These are phyloP conservation scores for Colletotrichum tanaceti DNA, from an alignment of 2,329 filamentous ascomycete genomes.

Conservation along the genomic window DNA sequence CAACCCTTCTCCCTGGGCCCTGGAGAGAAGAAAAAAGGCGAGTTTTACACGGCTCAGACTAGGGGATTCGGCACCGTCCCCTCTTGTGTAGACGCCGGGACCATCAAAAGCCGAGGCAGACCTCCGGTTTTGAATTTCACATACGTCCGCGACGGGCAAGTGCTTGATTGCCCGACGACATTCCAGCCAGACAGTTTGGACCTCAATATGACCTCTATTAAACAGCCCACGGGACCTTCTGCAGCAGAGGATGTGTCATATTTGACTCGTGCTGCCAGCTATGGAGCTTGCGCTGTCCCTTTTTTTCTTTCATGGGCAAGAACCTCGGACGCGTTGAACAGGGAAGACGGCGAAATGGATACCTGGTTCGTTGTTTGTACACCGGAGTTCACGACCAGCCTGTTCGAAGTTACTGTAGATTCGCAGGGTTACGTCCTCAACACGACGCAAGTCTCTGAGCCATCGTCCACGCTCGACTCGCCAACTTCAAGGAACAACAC, in stretches of 20 bases:
- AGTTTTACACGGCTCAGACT: conserved; percentile 41
- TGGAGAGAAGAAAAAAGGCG: neutral
- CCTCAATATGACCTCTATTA: neutral
- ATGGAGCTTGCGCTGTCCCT: neutral
- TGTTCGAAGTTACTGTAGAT: conserved; percentile 51
- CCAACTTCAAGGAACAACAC: conserved; percentile 34
- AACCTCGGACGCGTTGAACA: neutral
- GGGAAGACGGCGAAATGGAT: conserved; percentile 29
- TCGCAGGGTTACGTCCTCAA: conserved; percentile 43
- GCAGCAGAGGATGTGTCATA: neutral
- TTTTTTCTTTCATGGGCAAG: neutral
- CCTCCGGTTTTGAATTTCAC: conserved; percentile 15
- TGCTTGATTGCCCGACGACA: conserved; percentile 3
- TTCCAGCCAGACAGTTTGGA: neutral
- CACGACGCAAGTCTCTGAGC: conserved; percentile 34
- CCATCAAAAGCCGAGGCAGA: neutral
- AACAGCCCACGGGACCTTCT: neutral
- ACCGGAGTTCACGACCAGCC: conserved; percentile 47
- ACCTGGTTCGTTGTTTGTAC: conserved; percentile 44
- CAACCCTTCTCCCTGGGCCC: conserved; percentile 53
- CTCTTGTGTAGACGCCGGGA: conserved; percentile 5
- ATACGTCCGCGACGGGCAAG: neutral
- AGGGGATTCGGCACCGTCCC: conserved; percentile 46
- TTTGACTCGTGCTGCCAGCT: neutral
- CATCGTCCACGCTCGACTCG: conserved; percentile 42